Evolutionary conservation across 2,329 filamentous ascomycete species (phyloP), one percentile per base, ranked within the genome.

Genomic region (Pseudogymnoascus sp.): DNA sequence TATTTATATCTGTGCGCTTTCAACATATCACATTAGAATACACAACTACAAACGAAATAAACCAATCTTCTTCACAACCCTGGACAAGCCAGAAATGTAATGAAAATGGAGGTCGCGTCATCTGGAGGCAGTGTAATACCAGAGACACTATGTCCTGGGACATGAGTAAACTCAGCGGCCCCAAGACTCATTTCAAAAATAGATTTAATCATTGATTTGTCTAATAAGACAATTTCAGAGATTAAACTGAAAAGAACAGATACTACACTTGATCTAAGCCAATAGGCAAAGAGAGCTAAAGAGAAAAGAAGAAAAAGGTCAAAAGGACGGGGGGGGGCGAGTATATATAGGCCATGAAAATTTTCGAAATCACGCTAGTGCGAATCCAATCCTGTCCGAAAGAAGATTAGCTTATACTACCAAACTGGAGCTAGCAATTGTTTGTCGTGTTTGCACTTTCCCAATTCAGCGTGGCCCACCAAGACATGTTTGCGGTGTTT

Each of bases 241-340:
- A 91, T 92, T 92, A 93, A 92, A 91, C 89, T 93, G 87, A 91
- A 89, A 91, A 92, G 89, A 93, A 92, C 88, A 91, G 88, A 90
- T 91, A 91, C 88, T 91, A 91, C 87, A 91, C 87, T 90, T 91
- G 88, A 91, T 91, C 88, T 91, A 89, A 90, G 85, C 85, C 82
- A 85, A 82, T 81, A 76, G 77, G 77, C 78, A 80, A 81, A 81
- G 79, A 80, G 78, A 80, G 79, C 78, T 81, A 70, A 77, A 72
- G 78, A 79, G 51, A 57, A 57, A 57, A 57, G 51, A 57, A 57
- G n/a, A 57, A 57, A 47, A 57, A 34, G 29, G 5, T 21, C 29
- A 57, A 57, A 57, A 34, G 29, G 2, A 4, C 10, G 51, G 51
- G 51, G 6, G 11, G 10, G 34, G 51, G 51, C 51, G 29, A 57